These are phyloP conservation scores for Protomyces arabidopsidicola DNA, from an alignment of 1,139 yeast species.

Conservation along the genomic window DNA sequence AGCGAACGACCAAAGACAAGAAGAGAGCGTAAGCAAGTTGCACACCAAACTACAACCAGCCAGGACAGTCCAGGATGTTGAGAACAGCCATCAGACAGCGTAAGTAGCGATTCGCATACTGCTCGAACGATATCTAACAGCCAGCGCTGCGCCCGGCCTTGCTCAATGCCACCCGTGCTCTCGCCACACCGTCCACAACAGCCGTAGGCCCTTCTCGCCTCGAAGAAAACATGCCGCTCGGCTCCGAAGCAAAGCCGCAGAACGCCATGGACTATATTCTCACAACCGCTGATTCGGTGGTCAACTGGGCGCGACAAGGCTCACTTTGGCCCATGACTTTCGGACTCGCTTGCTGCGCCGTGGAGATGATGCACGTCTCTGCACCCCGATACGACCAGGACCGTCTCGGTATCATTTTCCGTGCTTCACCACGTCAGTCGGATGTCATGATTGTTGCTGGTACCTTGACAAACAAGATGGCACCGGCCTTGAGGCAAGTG, in stretches of 20 bases:
- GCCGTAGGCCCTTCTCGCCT: slow-evolving; percentile 19
- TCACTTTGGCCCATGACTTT: slow-evolving; percentile 93
- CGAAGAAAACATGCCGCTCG: slow-evolving; percentile 43
- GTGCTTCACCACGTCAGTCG: slow-evolving; percentile 91
- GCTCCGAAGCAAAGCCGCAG: slow-evolving; percentile 50
- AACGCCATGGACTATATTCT: slow-evolving; percentile 73
- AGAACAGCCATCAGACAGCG: not conserved
- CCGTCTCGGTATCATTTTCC: slow-evolving; percentile 86
- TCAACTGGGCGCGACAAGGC: slow-evolving; percentile 89
- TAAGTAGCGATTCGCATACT: not conserved
- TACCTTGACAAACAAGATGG: slow-evolving; percentile 75
- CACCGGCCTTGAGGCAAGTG: slow-evolving; percentile 87
- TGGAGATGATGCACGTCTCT: slow-evolving; percentile 93
- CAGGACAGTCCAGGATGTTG: not conserved
- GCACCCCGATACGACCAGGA: slow-evolving; percentile 92
- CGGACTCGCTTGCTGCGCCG: slow-evolving; percentile 51
- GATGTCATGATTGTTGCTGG: slow-evolving; percentile 95
- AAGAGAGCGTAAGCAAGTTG: no score
- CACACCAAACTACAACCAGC: no score
- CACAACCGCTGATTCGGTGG: slow-evolving; percentile 77
- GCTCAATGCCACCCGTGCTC: slow-evolving; percentile 17
- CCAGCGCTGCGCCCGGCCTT: slow-evolving; percentile 10
- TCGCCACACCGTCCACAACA: slow-evolving; percentile 22
- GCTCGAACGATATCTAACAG: not conserved
- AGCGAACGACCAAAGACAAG: not conserved